Percentiles rank a stretch among this genome's conserved stretches.
phyloP scores from a whole-genome alignment of 2,329 filamentous ascomycete genomes.

The Hirsutella thompsonii region DNA sequence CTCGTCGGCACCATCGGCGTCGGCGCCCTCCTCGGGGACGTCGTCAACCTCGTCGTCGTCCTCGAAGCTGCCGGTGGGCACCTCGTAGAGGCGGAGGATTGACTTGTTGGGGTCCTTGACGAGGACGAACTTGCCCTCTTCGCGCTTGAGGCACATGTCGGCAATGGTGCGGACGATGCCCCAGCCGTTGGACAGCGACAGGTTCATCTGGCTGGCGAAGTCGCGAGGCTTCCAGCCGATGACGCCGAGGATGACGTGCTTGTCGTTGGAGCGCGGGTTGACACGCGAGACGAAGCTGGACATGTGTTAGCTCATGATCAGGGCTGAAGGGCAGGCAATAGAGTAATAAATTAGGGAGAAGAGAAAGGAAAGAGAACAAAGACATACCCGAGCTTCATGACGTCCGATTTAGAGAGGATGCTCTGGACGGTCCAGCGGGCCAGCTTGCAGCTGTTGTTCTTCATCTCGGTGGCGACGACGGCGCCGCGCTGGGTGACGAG shows the following conservation, averaged over 20 bases:
- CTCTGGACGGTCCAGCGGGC: constrained; percentile 95
- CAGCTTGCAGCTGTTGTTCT: constrained; percentile 99
- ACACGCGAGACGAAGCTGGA: constrained; percentile 82
- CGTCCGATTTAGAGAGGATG: constrained; percentile 91
- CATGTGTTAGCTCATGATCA: constrained; percentile 13
- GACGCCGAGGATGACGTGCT: constrained; percentile 90
- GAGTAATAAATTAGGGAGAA: not conserved
- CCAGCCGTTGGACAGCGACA: constrained; percentile 95
- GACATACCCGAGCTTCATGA: constrained; percentile 91
- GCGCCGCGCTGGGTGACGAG: constrained; percentile 89
- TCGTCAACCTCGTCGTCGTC: constrained; percentile 68
- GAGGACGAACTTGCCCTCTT: constrained; percentile 38
- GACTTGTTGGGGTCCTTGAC: constrained; percentile 61
- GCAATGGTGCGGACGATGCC: constrained; percentile 97
- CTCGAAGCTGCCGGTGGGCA: constrained; percentile 79
- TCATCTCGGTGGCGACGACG: constrained; percentile 98
- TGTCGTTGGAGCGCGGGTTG: constrained; percentile 84
- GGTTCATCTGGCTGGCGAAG: constrained; percentile 95
- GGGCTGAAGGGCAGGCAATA: no score
- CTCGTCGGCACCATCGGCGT: constrained; percentile 15
- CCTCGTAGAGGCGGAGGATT: constrained; percentile 83
- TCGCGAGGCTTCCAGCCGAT: constrained; percentile 96
- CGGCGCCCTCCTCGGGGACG: constrained; percentile 29
- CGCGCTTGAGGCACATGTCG: constrained; percentile 75
- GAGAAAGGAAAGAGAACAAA: constrained; percentile 2